phyloP scores from a whole-genome alignment of 148 eudicot species.

The Rhododendron williamsianum region DNA sequence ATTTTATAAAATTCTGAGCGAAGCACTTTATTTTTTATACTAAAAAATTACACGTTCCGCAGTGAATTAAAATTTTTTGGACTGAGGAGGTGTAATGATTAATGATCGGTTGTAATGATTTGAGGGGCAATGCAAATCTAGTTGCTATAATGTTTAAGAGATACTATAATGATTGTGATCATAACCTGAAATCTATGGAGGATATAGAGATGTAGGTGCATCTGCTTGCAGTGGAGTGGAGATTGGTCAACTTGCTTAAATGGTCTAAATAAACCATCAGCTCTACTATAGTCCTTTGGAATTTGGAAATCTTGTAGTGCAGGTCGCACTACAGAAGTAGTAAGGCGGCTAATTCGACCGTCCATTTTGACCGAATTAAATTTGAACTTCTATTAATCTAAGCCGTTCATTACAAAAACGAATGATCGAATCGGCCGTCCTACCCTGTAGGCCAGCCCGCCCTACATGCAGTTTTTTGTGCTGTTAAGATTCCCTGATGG shows the following conservation, averaged over 20 bases:
- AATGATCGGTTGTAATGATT: background rate
- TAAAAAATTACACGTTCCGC: no score
- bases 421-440: no score
- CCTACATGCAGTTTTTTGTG: background rate
- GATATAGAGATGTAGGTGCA: background rate
- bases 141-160: background rate
- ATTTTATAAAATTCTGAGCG: no score
- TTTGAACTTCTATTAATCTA: no score
- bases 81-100: background rate
- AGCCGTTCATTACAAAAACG: no score
- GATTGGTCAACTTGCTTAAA: background rate
- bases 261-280: background rate
- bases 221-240: background rate
- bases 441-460: no score
- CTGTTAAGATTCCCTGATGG: background rate
- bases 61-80: background rate
- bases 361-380: no score
- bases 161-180: background rate
- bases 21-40: no score
- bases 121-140: background rate
- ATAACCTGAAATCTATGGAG: background rate
- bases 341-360: no score
- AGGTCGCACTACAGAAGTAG: no score
- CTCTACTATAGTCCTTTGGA: background rate
- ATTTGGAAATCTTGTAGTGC: no score